Base-by-base conservation (phyloP, 106 monocot genomes). In the Allium sativum region DNA sequence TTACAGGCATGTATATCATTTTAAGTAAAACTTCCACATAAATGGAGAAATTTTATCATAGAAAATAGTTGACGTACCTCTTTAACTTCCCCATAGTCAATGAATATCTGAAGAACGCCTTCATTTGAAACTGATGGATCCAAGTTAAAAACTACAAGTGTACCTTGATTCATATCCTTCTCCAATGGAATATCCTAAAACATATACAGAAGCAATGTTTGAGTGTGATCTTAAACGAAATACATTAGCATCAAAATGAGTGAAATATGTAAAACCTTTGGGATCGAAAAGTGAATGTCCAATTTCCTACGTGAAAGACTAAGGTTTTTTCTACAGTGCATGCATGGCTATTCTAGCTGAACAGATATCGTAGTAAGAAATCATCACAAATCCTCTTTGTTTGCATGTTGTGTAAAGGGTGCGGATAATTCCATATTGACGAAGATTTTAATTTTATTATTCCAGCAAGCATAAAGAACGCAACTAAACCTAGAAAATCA, bases 281-380 rank as follows among this genome's bases (percentile, higher is more conserved):
- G 95, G 65, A 96, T 96, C 19, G 95, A 96, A 74, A 96, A 96
- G 70, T 96, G 95, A 55, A 91, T 96, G 62, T 96, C 95, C 71
- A 96, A 79, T 71, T 91, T 96, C 61, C 90, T 87, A 48, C 90
- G 77, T 48, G 84, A 71, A 55, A 96, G 70, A n/a, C n/a, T n/a
- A n/a, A 52, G 90, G 95, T 59, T 84, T 90, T 64, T 91, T 96
- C 58, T 96, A 90, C 43, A 96, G 72, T 54, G 73, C 84, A 56
- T 82, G 84, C 95, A 96, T 96, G 6, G 90, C 95, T 71, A 45
- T 78, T 52, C 87, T 71, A 40, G 95, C 95, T 77, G 69, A 68
- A 43, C 95, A 81, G 50, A 96, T 96, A 72, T 96, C 95, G 73
- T 82, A 96, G 65, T 96, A 96, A 56, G 95, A 90, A 73, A 96